Base-by-base conservation (phyloP, 768 basidiomycete species). In the Boletus patriciae region DNA sequence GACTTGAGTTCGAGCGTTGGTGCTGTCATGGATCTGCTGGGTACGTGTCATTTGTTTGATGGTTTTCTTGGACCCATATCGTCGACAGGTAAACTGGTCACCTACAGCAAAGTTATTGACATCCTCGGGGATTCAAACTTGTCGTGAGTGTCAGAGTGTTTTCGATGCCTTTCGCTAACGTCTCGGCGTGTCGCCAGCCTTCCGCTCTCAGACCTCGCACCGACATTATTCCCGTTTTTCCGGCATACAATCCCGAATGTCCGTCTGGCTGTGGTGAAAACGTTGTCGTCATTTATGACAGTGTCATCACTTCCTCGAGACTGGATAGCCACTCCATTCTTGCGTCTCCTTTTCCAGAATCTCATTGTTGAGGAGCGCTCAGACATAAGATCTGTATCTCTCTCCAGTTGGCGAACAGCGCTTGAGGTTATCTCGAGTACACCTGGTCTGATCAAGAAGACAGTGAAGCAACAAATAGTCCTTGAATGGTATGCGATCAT, bases 1-100 rank as follows among this genome's bases (percentile, higher is more conserved):
- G 97, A 99, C 64, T 74, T 99, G 3, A 93, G 94, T 61, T 98
- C 94, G 50, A 98, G 95, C 57, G 93, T 97, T 38, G 94, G 94
- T 40, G 88, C 92, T 11, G 94, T 98, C 25, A 98, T 99, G 97
- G 94, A 97, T 68, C 78, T 99, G 2, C 77, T 99, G n/a, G 91
- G 94, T 94, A 61, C 21, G 67, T 50, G 27, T 57, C 76, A 63
- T 41, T 62, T 10, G 7, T 34, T 49, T 18, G 29, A 21, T 33
- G 31, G 21, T 54, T 27, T 54, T 34, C 46, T 54, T 38, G 36
- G 11, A 33, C 27, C 51, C 29, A 52, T 58, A 64, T 8, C 44
- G 25, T 48, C 25, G 46, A 15, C 57, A 94, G 94, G 92, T 21
- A 90, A 89, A 68, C 78, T 97, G 23, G 90, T 96, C 6, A 81